These are phyloP conservation scores for Calvatia gigantea DNA, from an alignment of 768 basidiomycete genomes.

Conservation along the genomic window DNA sequence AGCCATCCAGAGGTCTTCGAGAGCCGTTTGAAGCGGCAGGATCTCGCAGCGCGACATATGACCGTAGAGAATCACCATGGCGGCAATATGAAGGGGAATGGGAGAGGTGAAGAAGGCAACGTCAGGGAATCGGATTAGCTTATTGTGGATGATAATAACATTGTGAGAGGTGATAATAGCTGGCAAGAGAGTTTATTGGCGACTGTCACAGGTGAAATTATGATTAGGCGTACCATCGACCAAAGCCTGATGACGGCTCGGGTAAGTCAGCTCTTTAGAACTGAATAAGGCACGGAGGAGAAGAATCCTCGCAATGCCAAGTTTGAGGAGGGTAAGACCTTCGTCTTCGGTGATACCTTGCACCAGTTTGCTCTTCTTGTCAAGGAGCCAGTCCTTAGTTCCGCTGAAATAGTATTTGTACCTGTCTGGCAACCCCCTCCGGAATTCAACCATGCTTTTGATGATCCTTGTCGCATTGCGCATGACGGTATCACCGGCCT, in stretches of 20 bases:
- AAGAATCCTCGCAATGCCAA: slow-evolving; percentile 77
- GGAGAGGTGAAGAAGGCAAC: slow-evolving; percentile 88
- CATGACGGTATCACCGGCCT: slow-evolving; percentile 67
- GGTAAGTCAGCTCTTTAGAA: slow-evolving; percentile 65
- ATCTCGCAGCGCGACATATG: slow-evolving; percentile 77
- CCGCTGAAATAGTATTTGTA: slow-evolving; percentile 79
- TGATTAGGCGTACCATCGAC: slow-evolving; percentile 58
- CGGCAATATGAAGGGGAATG: slow-evolving; percentile 84
- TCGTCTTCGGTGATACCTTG: slow-evolving; percentile 76
- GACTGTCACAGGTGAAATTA: not conserved
- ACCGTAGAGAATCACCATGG: slow-evolving; percentile 88
- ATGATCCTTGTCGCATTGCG: slow-evolving; percentile 77
- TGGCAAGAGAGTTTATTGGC: slow-evolving; percentile 21
- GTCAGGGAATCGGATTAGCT: slow-evolving; percentile 80
- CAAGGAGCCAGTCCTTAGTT: slow-evolving; percentile 69
- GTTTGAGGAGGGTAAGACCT: slow-evolving; percentile 78
- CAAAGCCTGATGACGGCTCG: slow-evolving; percentile 65
- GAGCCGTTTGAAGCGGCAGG: slow-evolving; percentile 58
- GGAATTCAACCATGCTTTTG: slow-evolving; percentile 70
- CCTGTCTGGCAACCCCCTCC: slow-evolving; percentile 62
- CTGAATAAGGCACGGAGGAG: slow-evolving; percentile 77
- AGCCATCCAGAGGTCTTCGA: slow-evolving; percentile 84
- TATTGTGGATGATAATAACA: slow-evolving; percentile 79
- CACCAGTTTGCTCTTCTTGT: slow-evolving; percentile 63
- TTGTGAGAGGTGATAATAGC: slow-evolving; percentile 88